A percentile compares a stretch with the other conserved stretches of the same genome.
These are phyloP conservation scores for Trichoderma endophyticum DNA, from an alignment of 2,329 filamentous ascomycete genomes.

Conservation along the genomic window DNA sequence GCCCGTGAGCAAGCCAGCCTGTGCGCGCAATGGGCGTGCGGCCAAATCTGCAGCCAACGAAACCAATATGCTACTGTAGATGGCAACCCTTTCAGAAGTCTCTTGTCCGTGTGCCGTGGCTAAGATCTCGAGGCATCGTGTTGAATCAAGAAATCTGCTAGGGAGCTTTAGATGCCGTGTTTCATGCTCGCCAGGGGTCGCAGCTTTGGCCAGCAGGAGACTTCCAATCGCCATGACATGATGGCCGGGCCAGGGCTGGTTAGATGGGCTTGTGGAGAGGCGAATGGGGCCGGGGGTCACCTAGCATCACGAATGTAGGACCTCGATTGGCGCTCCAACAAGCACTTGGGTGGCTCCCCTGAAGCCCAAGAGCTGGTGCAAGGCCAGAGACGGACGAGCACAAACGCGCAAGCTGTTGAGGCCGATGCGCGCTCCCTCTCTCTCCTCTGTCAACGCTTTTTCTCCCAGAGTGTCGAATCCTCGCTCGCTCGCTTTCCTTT, in stretches of 20 bases:
- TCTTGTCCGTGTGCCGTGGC: background rate
- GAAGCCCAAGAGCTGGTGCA: constrained; percentile 15
- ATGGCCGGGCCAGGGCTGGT: constrained; percentile 10
- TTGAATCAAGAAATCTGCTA: background rate
- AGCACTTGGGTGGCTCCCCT: constrained; percentile 15
- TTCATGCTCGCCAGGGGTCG: constrained; percentile 9
- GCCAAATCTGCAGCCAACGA: background rate
- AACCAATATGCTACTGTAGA: background rate
- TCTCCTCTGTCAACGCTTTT: background rate
- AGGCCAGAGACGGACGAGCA: background rate
- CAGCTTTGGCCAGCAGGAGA: constrained; percentile 1
- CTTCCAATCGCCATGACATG: constrained; percentile 5
- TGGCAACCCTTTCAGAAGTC: background rate
- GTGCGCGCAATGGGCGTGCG: background rate
- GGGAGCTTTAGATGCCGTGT: constrained; percentile 9
- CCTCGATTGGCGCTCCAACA: constrained; percentile 15
- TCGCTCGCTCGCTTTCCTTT: constrained; percentile 8
- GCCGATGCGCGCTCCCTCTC: constrained; percentile 11
- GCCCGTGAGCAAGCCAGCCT: background rate
- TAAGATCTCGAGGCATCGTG: background rate
- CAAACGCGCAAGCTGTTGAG: constrained; percentile 8
- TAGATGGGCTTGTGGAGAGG: constrained; percentile 14
- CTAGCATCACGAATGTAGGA: constrained; percentile 8
- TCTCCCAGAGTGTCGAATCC: background rate
- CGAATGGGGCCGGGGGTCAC: constrained; percentile 7